A percentile compares a stretch with the other conserved stretches of the same genome.
Evolutionary conservation across 768 basidiomycete species (phyloP).

Genomic region (Phanerochaete carnosa): DNA sequence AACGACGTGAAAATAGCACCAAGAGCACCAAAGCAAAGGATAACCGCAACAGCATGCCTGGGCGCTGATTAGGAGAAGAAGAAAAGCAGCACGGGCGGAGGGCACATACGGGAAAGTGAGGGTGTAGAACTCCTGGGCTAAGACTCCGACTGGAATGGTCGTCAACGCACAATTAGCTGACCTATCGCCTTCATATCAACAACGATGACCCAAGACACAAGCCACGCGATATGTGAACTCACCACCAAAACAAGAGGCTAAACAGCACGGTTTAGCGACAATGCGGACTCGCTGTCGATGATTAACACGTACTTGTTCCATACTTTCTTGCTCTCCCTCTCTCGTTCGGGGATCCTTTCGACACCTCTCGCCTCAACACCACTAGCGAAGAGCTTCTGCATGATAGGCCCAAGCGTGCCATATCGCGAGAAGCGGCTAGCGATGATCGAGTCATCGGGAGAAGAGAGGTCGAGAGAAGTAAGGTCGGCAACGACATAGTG

Average conservation of each 20-base stretch:
- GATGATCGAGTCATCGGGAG: constrained; percentile 18
- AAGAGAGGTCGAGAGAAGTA: constrained; percentile 2
- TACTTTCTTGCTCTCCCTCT: constrained; percentile 40
- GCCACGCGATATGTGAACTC: constrained; percentile 6
- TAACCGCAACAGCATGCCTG: constrained; percentile 43
- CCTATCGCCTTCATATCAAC: constrained; percentile 20
- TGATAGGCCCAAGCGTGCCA: constrained; percentile 18
- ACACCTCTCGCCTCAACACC: constrained; percentile 55
- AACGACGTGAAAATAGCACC: constrained; percentile 42
- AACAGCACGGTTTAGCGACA: background rate
- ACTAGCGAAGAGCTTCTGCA: constrained; percentile 37
- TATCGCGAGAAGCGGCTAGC: constrained; percentile 21
- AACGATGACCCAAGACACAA: background rate
- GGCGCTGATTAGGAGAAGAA: background rate
- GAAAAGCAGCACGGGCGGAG: background rate
- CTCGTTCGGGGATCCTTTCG: constrained; percentile 49
- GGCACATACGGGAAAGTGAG: constrained; percentile 41
- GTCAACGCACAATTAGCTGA: constrained; percentile 42
- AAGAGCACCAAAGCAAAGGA: constrained; percentile 43
- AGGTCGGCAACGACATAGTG: constrained; percentile 6
- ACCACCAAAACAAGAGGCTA: constrained; percentile 47
- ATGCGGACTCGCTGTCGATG: background rate
- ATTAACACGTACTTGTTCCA: constrained; percentile 39
- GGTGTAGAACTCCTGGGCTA: constrained; percentile 45
- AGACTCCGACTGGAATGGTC: constrained; percentile 47